Conservation (phyloP, 106 monocot species). For the Acorus gramineus region DNA sequence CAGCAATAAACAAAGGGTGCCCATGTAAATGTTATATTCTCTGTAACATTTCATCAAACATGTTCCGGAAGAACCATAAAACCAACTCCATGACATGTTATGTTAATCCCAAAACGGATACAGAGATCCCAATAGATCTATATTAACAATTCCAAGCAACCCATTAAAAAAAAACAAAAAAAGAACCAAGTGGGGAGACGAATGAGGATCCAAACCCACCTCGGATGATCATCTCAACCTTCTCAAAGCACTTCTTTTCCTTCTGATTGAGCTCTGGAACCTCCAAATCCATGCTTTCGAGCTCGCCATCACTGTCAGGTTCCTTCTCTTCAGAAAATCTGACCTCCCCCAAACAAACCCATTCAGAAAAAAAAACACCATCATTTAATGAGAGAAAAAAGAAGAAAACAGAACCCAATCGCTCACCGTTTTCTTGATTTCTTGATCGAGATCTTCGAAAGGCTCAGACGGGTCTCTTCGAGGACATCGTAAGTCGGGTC, state of each 20-base stretch:
- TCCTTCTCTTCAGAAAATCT: constrained; percentile 4
- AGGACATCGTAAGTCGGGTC: constrained; percentile 49
- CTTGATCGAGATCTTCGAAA: constrained; percentile 41
- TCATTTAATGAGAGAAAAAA: not conserved
- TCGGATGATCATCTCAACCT: constrained; percentile 45
- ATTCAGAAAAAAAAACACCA: not conserved
- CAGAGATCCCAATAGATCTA: no score
- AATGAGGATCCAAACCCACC: constrained; percentile 19
- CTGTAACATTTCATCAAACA: no score
- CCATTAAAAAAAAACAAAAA: not conserved
- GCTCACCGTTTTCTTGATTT: constrained; percentile 30
- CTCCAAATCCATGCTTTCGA: constrained; percentile 7
- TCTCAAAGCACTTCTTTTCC: constrained; percentile 38
- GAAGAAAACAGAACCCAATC: not conserved
- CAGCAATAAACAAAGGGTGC: no score
- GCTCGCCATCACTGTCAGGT: constrained; percentile 17
- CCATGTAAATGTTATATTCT: no score
- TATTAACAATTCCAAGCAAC: not conserved
- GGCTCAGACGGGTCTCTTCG: constrained; percentile 25
- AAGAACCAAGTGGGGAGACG: not conserved
- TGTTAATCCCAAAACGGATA: no score
- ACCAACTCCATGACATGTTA: no score
- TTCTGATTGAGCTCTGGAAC: constrained; percentile 20
- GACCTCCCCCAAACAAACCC: not conserved
- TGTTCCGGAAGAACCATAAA: no score